A percentile compares a stretch with the other conserved stretches of the same genome.
Conservation (phyloP, 2,329 filamentous ascomycete genomes). For the Fusarium agapanthi region DNA sequence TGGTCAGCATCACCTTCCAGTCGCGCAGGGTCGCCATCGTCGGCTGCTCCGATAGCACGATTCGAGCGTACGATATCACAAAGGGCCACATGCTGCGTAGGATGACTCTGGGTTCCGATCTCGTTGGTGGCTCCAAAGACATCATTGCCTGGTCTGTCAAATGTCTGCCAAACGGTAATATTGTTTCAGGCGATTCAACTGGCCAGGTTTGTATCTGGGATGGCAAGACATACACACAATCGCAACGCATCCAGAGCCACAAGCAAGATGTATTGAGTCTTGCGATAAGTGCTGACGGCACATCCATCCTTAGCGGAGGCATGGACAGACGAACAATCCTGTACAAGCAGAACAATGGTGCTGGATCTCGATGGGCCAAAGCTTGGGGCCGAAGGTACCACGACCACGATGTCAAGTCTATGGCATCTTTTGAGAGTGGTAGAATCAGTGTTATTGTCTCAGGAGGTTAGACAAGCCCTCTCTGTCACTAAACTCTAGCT, state of each 20-base stretch:
- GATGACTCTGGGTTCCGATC: conserved; percentile 86
- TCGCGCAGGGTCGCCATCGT: conserved; percentile 83
- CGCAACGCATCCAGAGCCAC: conserved; percentile 86
- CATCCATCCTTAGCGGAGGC: conserved; percentile 85
- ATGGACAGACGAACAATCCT: conserved; percentile 89
- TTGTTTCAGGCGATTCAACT: conserved; percentile 93
- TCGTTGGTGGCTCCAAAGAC: conserved; percentile 80
- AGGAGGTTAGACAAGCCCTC: conserved; percentile 72
- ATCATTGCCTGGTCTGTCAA: conserved; percentile 95
- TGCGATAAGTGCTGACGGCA: conserved; percentile 81
- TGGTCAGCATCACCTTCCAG: conserved; percentile 92
- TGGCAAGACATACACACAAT: conserved; percentile 87
- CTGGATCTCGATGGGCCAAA: conserved; percentile 79
- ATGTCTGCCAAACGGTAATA: conserved; percentile 84
- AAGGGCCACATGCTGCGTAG: conserved; percentile 79
- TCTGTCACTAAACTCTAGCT: not conserved
- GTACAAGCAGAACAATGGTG: conserved; percentile 73
- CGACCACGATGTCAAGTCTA: conserved; percentile 92
- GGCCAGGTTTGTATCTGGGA: conserved; percentile 95
- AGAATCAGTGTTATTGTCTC: conserved; percentile 88
- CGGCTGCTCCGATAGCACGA: conserved; percentile 96
- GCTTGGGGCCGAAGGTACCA: conserved; percentile 88
- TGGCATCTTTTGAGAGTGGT: conserved; percentile 87
- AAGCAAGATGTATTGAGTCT: conserved; percentile 90
- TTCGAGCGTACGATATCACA: conserved; percentile 87